Conservation (phyloP, 2,329 filamentous ascomycete genomes). For the Phaeosphaeria sp. region DNA sequence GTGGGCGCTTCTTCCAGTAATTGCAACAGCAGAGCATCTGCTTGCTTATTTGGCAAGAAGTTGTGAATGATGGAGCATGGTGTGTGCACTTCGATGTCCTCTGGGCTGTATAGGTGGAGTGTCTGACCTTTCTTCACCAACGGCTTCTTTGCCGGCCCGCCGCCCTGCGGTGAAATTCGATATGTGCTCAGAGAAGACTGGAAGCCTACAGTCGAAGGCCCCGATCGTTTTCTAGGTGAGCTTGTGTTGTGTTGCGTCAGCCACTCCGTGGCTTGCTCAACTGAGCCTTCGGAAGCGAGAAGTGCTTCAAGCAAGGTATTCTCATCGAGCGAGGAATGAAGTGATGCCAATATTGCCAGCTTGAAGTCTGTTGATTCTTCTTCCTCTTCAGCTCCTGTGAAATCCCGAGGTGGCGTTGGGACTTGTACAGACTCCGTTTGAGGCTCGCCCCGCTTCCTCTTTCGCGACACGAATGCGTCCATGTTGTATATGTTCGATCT, state of each 20-base stretch:
- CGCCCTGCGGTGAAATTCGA: conserved; percentile 16
- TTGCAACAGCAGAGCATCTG: conserved; percentile 76
- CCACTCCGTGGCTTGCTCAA: conserved; percentile 67
- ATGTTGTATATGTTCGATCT: conserved; percentile 21
- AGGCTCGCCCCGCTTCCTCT: conserved; percentile 36
- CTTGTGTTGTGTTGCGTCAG: conserved; percentile 51
- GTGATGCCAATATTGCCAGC: conserved; percentile 79
- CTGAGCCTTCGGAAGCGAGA: conserved; percentile 77
- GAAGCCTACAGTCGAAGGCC: conserved; percentile 42
- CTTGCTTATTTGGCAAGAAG: conserved; percentile 75
- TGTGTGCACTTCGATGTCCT: conserved; percentile 81
- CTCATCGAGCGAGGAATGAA: conserved; percentile 70
- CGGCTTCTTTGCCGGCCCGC: conserved; percentile 42
- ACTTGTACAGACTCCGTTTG: neutral
- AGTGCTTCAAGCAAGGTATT: conserved; percentile 78
- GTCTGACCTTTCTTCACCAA: conserved; percentile 81
- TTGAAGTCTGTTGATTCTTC: conserved; percentile 90
- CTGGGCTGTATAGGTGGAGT: conserved; percentile 80
- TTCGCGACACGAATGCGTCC: conserved; percentile 49
- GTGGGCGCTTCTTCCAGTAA: conserved; percentile 74
- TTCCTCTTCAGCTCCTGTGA: conserved; percentile 52
- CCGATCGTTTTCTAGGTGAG: conserved; percentile 42
- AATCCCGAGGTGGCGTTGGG: neutral
- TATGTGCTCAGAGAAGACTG: conserved; percentile 52
- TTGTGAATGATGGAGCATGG: conserved; percentile 94